phyloP scores from a whole-genome alignment of 139 green algal genomes.

The Auxenochlorella protothecoides region DNA sequence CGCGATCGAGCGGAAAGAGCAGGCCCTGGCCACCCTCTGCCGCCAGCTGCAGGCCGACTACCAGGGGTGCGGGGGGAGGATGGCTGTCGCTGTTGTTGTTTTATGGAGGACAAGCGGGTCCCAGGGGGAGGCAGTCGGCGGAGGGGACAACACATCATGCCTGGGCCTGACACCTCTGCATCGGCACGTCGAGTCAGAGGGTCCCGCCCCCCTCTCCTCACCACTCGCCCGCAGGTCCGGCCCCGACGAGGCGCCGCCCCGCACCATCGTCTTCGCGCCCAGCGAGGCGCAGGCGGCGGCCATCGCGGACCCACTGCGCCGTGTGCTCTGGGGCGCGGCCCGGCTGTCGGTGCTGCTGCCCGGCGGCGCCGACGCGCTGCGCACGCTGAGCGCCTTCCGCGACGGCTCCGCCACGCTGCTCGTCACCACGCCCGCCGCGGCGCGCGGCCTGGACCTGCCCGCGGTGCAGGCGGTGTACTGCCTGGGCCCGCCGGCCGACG shows the following conservation, averaged over 20 bases:
- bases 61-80: conserved; percentile 8
- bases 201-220: background rate
- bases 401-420: conserved; percentile 59
- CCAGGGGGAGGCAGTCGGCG: too few relatives aligned
- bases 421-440: conserved; percentile 49
- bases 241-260: conserved; percentile 33
- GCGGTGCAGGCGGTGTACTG: conserved; percentile 79
- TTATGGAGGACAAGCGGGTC: background rate
- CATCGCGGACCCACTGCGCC: conserved; percentile 49
- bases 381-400: conserved; percentile 40
- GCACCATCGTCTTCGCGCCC: conserved; percentile 54
- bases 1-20: conserved; percentile 12
- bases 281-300: conserved; percentile 34
- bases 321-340: conserved; percentile 67
- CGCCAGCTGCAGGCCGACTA: conserved; percentile 48
- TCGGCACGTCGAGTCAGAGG: too few relatives aligned
- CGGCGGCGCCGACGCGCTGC: conserved; percentile 20
- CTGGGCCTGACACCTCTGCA: too few relatives aligned
- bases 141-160: too few relatives aligned
- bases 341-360: conserved; percentile 69
- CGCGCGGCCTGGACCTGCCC: conserved; percentile 74
- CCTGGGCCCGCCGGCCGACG: conserved; percentile 39
- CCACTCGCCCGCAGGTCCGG: conserved; percentile 12
- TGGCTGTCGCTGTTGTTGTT: too few relatives aligned
- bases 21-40: conserved; percentile 43